phyloP scores from a whole-genome alignment of 2,329 filamentous ascomycete species.

The Alternaria sp. region DNA sequence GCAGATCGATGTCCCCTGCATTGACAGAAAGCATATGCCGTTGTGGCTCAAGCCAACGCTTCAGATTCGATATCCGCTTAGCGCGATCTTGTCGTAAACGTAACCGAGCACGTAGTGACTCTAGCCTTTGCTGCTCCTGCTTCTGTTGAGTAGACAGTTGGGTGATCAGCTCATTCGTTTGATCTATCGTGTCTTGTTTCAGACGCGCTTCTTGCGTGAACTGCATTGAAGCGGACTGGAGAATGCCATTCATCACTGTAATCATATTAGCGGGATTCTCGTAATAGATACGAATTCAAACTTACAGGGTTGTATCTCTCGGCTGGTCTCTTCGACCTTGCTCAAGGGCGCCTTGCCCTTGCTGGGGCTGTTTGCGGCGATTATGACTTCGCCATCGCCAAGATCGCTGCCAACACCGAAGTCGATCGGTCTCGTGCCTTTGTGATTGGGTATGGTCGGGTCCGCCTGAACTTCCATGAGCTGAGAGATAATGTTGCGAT shows the following conservation, averaged over 20 bases:
- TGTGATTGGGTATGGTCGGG: conserved; percentile 87
- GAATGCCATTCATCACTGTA: conserved; percentile 76
- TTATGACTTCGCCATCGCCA: conserved; percentile 27
- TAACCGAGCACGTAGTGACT: conserved; percentile 70
- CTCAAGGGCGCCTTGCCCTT: conserved; percentile 48
- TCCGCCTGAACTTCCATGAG: conserved; percentile 94
- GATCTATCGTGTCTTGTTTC: conserved; percentile 84
- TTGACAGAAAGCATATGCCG: conserved; percentile 59
- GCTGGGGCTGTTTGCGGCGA: conserved; percentile 39
- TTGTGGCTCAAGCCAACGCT: conserved; percentile 74
- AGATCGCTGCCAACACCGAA: conserved; percentile 85
- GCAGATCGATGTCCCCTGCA: conserved; percentile 48
- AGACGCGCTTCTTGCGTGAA: conserved; percentile 81
- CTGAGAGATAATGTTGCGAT: conserved; percentile 94
- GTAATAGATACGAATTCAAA: conserved; percentile 23
- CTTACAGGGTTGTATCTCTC: conserved; percentile 81
- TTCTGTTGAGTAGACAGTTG: conserved; percentile 79
- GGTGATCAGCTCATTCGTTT: conserved; percentile 79
- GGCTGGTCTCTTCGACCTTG: conserved; percentile 73
- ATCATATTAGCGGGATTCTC: background rate
- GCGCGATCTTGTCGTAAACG: conserved; percentile 69
- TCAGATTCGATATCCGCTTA: conserved; percentile 78
- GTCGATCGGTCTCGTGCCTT: conserved; percentile 86
- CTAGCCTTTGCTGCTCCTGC: conserved; percentile 75
- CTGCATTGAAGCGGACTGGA: conserved; percentile 77